Conservation (phyloP, 140 eudicot genomes). For the Erigeron philadelphicus region DNA sequence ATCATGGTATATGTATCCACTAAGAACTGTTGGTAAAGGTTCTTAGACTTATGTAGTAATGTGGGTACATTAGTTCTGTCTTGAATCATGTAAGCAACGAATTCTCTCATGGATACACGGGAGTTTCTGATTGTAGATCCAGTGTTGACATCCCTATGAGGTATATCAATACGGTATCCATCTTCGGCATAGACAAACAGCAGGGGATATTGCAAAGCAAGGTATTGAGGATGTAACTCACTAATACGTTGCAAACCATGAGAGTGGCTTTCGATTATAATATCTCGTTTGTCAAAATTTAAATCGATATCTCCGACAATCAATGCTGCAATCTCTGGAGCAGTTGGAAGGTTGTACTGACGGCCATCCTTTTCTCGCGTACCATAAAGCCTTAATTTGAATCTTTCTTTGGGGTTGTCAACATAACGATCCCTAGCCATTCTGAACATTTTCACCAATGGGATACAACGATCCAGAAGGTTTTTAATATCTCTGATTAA, state of each 20-base stretch:
- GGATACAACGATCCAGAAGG: too few relatives aligned
- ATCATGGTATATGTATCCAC: not conserved
- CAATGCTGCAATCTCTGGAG: not conserved
- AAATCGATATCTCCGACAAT: not conserved
- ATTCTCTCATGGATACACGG: not conserved
- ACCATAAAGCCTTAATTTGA: too few relatives aligned
- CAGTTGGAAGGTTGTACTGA: not conserved
- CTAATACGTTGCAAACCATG: not conserved
- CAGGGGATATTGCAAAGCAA: not conserved
- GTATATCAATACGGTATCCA: not conserved
- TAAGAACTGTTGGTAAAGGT: not conserved
- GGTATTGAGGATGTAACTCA: not conserved
- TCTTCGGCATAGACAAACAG: not conserved
- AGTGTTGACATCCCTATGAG: not conserved
- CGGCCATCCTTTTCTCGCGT: not conserved
- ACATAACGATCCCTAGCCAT: too few relatives aligned
- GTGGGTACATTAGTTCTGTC: not conserved
- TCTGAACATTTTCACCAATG: too few relatives aligned
- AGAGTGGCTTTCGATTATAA: not conserved
- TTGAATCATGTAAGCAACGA: not conserved
- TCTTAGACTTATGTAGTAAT: not conserved
- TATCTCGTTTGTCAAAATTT: not conserved
- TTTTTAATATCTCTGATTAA: too few relatives aligned
- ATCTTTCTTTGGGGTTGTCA: too few relatives aligned
- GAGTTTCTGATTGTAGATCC: not conserved